Evolutionary conservation across 192 early-diverging fungal species (phyloP).

Genomic region (Coemansia sp.): DNA sequence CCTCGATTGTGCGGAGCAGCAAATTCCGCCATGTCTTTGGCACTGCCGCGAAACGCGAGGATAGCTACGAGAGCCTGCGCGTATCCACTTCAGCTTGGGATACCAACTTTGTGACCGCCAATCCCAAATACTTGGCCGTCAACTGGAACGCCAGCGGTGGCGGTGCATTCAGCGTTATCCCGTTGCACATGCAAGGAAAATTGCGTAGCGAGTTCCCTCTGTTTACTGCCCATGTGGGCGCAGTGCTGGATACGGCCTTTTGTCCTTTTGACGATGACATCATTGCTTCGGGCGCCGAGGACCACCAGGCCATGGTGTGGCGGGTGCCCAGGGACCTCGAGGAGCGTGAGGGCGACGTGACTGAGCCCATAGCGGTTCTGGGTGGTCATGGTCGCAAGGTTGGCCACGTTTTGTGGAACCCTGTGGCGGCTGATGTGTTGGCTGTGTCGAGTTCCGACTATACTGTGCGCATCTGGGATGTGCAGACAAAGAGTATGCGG

Average conservation of each 20-base stretch:
- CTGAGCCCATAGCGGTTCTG: constrained; percentile 75
- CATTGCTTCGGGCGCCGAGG: constrained; percentile 83
- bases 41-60: constrained; percentile 80
- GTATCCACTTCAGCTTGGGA: constrained; percentile 93
- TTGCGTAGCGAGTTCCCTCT: constrained; percentile 82
- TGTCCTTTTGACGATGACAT: constrained; percentile 98
- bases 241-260: constrained; percentile 97
- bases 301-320: constrained; percentile 93
- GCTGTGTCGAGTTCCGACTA: constrained; percentile 85
- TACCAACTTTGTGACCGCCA: constrained; percentile 93
- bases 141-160: constrained; percentile 86
- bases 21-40: constrained; percentile 96
- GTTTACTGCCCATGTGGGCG: constrained; percentile 88
- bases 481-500: constrained; percentile 71
- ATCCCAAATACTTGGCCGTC: constrained; percentile 77
- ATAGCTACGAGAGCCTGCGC: constrained; percentile 91
- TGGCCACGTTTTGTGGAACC: constrained; percentile 98
- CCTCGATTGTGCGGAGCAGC: constrained; percentile 75
- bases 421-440: constrained; percentile 90
- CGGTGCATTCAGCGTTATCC: constrained; percentile 96
- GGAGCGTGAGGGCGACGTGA: constrained; percentile 68
- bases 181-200: constrained; percentile 69
- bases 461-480: constrained; percentile 93
- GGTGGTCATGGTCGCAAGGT: constrained; percentile 90
- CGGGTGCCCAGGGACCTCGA: constrained; percentile 75